These are phyloP conservation scores for Saturnispora dispora DNA, from an alignment of 805 yeast genomes.

Conservation along the genomic window DNA sequence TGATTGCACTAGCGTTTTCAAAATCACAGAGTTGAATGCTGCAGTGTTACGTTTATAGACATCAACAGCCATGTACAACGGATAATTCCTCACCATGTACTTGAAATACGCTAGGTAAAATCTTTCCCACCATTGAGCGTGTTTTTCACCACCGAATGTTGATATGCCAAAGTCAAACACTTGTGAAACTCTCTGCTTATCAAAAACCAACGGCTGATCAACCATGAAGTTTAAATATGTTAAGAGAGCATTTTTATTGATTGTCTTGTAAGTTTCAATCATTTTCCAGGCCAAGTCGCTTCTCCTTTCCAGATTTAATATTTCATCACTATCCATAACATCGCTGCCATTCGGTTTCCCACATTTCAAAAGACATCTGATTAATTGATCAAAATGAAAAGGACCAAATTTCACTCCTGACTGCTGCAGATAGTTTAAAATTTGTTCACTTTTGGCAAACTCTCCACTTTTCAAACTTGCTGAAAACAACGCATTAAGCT, in stretches of 20 bases:
- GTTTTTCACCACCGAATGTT: slow-evolving; percentile 12
- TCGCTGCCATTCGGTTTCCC: background rate
- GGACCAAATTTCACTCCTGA: slow-evolving; percentile 20
- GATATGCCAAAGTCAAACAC: slow-evolving; percentile 17
- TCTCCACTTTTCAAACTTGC: slow-evolving; percentile 22
- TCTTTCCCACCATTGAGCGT: slow-evolving; percentile 23
- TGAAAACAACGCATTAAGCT: slow-evolving; percentile 24
- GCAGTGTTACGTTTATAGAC: slow-evolving; percentile 17
- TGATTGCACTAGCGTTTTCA: background rate
- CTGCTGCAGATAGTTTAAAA: slow-evolving; percentile 21
- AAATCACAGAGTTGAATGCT: background rate
- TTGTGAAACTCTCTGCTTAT: slow-evolving; percentile 19
- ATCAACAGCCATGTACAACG: slow-evolving; percentile 17
- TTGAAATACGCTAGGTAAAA: slow-evolving; percentile 27
- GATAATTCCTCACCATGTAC: slow-evolving; percentile 21
- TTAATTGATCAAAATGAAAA: slow-evolving; percentile 26
- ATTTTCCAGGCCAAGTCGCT: slow-evolving; percentile 23
- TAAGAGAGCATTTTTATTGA: slow-evolving; percentile 22
- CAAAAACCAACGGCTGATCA: slow-evolving; percentile 12
- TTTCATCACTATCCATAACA: background rate
- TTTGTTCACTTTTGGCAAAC: slow-evolving; percentile 23
- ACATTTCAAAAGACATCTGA: slow-evolving; percentile 19
- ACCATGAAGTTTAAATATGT: slow-evolving; percentile 25
- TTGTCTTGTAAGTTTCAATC: slow-evolving; percentile 13
- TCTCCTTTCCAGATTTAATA: background rate